phyloP scores from a whole-genome alignment of 2,329 filamentous ascomycete genomes.

The Beauveria asiatica region DNA sequence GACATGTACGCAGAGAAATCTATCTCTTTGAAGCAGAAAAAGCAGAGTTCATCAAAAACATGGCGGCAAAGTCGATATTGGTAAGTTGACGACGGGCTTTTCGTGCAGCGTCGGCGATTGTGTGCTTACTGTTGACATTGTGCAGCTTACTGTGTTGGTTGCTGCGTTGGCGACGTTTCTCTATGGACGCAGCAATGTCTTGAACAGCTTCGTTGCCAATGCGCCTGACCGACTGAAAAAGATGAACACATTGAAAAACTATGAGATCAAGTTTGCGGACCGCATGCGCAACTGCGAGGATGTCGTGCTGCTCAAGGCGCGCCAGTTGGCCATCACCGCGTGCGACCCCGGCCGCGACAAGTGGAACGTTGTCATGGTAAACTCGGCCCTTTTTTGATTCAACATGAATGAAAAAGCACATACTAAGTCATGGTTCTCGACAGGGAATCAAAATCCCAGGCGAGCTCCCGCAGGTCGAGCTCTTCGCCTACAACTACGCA shows the following conservation, averaged over 20 bases:
- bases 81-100: background rate
- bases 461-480: slow-evolving; percentile 17
- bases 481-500: slow-evolving; percentile 32
- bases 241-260: slow-evolving; percentile 19
- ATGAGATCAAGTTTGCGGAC: slow-evolving; percentile 28
- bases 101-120: background rate
- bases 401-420: too few relatives aligned
- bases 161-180: slow-evolving; percentile 12
- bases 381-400: background rate
- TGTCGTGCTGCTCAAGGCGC: slow-evolving; percentile 26
- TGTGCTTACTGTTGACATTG: background rate
- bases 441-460: slow-evolving; percentile 21
- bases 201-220: slow-evolving; percentile 21
- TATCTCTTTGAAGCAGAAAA: too few relatives aligned
- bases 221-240: slow-evolving; percentile 21
- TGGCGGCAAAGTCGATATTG: background rate
- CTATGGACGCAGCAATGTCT: slow-evolving; percentile 12
- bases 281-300: slow-evolving; percentile 33
- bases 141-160: background rate
- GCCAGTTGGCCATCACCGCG: slow-evolving; percentile 27
- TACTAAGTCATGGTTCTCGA: background rate
- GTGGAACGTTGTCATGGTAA: slow-evolving; percentile 34
- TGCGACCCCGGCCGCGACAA: slow-evolving; percentile 32
- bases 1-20: too few relatives aligned
- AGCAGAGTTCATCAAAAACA: background rate